These are phyloP conservation scores for Euphorbia corollata DNA, from an alignment of 441 rosid species.

Conservation along the genomic window DNA sequence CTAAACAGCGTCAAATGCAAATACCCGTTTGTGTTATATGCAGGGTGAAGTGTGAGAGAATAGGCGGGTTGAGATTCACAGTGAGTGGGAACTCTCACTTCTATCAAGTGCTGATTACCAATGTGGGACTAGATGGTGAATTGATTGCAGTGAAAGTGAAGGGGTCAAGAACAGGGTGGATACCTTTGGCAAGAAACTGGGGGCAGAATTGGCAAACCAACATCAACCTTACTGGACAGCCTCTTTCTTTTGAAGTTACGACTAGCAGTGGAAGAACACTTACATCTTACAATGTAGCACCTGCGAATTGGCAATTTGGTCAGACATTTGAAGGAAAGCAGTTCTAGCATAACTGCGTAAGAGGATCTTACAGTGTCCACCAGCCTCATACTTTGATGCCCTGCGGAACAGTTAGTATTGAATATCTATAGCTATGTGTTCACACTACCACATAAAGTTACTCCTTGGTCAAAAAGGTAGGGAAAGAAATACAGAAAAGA, in stretches of 20 bases:
- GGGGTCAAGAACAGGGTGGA: constrained; percentile 86
- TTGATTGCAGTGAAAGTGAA: constrained; percentile 73
- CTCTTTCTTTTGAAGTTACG: constrained; percentile 75
- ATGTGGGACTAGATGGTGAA: constrained; percentile 74
- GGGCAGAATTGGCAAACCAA: constrained; percentile 82
- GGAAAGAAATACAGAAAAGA: constrained; percentile 17
- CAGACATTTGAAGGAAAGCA: constrained; percentile 77
- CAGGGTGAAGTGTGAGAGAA: constrained; percentile 65
- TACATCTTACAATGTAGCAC: constrained; percentile 69
- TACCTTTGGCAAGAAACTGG: constrained; percentile 89
- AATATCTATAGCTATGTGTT: constrained; percentile 4
- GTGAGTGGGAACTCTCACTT: constrained; percentile 59
- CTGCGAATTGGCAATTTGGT: constrained; percentile 67
- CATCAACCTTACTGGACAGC: constrained; percentile 62
- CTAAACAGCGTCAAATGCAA: neutral
- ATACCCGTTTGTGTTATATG: constrained; percentile 9
- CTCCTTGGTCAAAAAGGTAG: constrained; percentile 18
- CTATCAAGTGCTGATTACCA: constrained; percentile 63
- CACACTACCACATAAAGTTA: neutral
- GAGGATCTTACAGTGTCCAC: constrained; percentile 1
- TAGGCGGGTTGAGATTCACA: constrained; percentile 66
- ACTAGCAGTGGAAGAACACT: constrained; percentile 49
- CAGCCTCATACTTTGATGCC: neutral
- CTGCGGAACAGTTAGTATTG: constrained; percentile 5
- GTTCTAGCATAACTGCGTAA: constrained; percentile 30